These are phyloP conservation scores for Fusarium compactum DNA, from an alignment of 2,329 filamentous ascomycete genomes.

Conservation along the genomic window DNA sequence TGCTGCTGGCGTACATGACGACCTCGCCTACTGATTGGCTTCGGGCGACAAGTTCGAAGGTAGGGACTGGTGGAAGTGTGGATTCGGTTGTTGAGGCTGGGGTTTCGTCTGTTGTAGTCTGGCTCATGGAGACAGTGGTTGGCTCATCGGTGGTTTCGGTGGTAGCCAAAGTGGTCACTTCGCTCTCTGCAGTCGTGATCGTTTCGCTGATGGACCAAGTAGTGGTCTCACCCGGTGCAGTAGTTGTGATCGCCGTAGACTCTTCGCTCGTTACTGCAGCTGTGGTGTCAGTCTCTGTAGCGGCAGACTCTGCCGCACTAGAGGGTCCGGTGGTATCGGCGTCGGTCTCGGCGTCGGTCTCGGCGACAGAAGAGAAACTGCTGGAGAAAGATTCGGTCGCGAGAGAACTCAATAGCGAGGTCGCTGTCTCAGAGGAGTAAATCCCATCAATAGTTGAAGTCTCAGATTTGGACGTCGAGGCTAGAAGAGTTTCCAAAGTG, in stretches of 20 bases:
- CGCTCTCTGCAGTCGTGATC: too few species aligned
- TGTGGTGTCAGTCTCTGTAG: not conserved
- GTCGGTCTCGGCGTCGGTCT: too few species aligned
- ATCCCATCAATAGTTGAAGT: not conserved
- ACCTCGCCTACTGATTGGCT: not conserved
- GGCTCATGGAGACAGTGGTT: not conserved
- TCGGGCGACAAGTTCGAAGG: not conserved
- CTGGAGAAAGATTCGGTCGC: too few species aligned
- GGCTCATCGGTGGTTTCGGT: not conserved
- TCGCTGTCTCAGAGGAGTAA: not conserved
- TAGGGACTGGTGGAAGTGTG: not conserved
- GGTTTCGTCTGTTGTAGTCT: not conserved
- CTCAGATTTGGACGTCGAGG: accelerated
- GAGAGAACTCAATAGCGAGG: not conserved
- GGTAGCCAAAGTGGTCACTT: accelerated
- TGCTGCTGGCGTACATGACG: not conserved
- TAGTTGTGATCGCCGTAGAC: not conserved
- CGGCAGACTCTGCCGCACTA: accelerated
- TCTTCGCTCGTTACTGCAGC: not conserved
- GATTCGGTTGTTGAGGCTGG: not conserved
- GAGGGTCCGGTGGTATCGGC: too few species aligned
- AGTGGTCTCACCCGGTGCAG: accelerated
- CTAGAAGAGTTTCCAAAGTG: not conserved
- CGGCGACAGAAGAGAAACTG: too few species aligned
- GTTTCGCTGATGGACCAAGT: not conserved